Evolutionary conservation across 805 yeast genomes (phyloP), one percentile per base, ranked within the genome.

Genomic region (Yarrowia sp.): DNA sequence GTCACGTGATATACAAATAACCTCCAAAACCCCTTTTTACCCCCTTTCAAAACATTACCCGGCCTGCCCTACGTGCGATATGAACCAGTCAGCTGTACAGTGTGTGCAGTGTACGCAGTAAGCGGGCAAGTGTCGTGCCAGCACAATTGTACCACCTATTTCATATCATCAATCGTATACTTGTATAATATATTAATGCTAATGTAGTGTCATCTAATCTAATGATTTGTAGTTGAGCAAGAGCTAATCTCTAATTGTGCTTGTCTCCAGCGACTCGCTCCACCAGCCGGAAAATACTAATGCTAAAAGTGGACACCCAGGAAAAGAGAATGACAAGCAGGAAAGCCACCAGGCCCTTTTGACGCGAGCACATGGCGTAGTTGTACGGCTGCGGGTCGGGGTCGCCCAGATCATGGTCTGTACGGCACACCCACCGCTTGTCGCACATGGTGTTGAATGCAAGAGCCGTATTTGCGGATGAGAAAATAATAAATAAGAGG

Each of bases 261-360:
- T 55, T 55, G 50, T 43, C 51, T 32, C 64, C 64, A 17, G 71
- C 60, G 8, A 71, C 77, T 3, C 77, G 67, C 65, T 87, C 90
- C 5, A 92, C 92, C 45, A 92, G 91, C 67, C 97, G 80, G 67
- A 90, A 80, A 9, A 92, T 86, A 74, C 96, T 88, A 58, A 93
- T 84, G 9, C 93, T 83, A 69, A 92, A 92, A 0, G 97, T 88
- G 22, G 86, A 74, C 43, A 95, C 90, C 98, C 98, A 93, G 72
- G 87, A 80, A 48, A 85, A 81, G 69, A 93, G 78, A 33, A 87
- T 84, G 66, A 92, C 74, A 71, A 93, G 89, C 66, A 93, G 77
- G 72, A 93, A 88, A 1, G 96, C 82, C 14, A 93, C 88, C 65
- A 95, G 76, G 0, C 90, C 89, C 66, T 87, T 78, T 71, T 95